Evolutionary conservation across 2,329 filamentous ascomycete species (phyloP), one percentile per base, ranked within the genome.

Genomic region (Cercospora sp.): DNA sequence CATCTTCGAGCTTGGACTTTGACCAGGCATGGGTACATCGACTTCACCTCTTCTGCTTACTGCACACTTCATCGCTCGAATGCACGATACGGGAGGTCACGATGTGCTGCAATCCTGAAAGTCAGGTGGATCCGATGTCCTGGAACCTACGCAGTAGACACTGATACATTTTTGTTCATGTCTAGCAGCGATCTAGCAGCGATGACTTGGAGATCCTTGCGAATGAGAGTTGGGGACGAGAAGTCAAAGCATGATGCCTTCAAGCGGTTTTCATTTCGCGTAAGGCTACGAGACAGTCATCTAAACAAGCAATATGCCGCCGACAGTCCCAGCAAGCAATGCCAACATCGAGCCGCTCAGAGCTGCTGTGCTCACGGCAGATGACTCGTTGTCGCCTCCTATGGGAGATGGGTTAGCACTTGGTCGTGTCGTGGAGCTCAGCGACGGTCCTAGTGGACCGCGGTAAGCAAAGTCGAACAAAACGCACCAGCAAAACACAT

Each of bases 241-340:
- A n/a, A 24, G 5, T n/a, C 49, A 3, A 30, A 26, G 24, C 24
- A 55, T 26, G 24, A 1, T 55, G 24, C 45, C 12, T 51, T 51
- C 21, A 24, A 13, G 45, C 45, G 12, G 13, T n/a, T 30, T n/a
- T 10, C 13, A 10, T 18, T 18, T 21, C 32, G 32, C 28, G 30
- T 6, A 58, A 30, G 28, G 10, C 28, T 24, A 32, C 45, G 13
- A 57, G 12, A 40, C 30, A 64, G 3, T 59, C 0, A 24, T n/a
- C 21, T 59, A 65, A 16, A 59, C 28, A 58, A 65, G 51, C 34
- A 65, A 37, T 7, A 65, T 45, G 34, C 30, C 62, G 13, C 62
- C 51, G 16, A 65, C 51, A 32, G 37, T 16, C 3, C 30, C 62
- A 10, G 32, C 32, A 45, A 65, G 18, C 34, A 65, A 65, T 18